Conservation (phyloP, 148 eudicot species). For the Rhododendron simsii region DNA sequence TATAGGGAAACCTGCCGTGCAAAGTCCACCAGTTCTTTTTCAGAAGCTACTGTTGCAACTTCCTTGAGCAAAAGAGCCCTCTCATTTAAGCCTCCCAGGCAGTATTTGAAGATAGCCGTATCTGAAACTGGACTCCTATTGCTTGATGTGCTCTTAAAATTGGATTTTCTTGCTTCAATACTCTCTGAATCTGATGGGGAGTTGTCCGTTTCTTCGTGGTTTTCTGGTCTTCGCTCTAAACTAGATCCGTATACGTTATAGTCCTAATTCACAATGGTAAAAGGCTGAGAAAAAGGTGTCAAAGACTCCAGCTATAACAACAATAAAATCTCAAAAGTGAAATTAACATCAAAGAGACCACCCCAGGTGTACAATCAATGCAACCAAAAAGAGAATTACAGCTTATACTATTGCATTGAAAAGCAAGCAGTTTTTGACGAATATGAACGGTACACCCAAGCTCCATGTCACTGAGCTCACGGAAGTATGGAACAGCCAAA, state of each 20-base stretch:
- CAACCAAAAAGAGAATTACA: not conserved
- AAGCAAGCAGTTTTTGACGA: not conserved
- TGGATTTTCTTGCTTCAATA: constrained; percentile 46
- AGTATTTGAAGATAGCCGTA: constrained; percentile 68
- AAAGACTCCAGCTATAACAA: not conserved
- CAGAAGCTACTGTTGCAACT: constrained; percentile 43
- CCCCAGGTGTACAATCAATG: not conserved
- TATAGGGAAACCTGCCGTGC: constrained; percentile 69
- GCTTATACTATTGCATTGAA: not conserved
- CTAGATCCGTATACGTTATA: constrained; percentile 26
- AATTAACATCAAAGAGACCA: not conserved
- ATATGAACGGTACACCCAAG: not conserved
- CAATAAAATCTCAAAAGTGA: not conserved
- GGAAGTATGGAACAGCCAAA: not conserved
- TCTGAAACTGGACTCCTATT: constrained; percentile 52
- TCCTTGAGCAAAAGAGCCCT: constrained; percentile 74
- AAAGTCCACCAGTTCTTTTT: constrained; percentile 51
- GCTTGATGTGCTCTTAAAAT: constrained; percentile 30
- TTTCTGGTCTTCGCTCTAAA: constrained; percentile 45
- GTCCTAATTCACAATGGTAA: constrained; percentile 26
- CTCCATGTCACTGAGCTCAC: not conserved
- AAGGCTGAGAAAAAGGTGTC: constrained; percentile 6
- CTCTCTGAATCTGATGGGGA: constrained; percentile 65
- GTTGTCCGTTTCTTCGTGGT: constrained; percentile 38
- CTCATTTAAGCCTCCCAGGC: constrained; percentile 79